Evolutionary conservation across 139 green algal genomes (phyloP), one percentile per base, ranked within the genome.

Genomic region (Tetraselmis striata): DNA sequence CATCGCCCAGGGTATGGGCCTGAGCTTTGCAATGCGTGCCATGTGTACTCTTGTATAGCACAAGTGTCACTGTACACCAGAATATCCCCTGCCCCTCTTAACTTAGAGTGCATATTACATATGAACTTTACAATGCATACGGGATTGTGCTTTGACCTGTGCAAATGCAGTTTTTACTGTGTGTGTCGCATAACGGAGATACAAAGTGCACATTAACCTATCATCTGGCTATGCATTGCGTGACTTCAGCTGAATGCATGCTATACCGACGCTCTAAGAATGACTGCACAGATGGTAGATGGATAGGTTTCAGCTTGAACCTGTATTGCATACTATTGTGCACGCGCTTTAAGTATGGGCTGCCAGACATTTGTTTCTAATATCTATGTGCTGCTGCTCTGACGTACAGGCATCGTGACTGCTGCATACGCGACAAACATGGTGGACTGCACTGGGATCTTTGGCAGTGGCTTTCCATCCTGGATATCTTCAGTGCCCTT

Each of bases 1-100:
- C 23, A 83, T 90, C n/a, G 27, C 94, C 1, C 93, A 97, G 83
- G 90, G 80, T 79, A 77, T 26, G 25, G 1, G 25, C 30, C 58
- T 5, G 5, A 5, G 45, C 45, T 67, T 5, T 67, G 18, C 18
- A 18, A 25, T 67, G 45, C 28, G 25, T 23, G 78, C 24, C 1
- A 26, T n/a, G n/a, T n/a, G n/a, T n/a, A n/a, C n/a, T n/a, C n/a
- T n/a, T n/a, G n/a, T n/a, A n/a, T n/a, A n/a, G n/a, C n/a, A n/a
- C n/a, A n/a, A n/a, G n/a, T n/a, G n/a, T n/a, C n/a, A n/a, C n/a
- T n/a, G n/a, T n/a, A n/a, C n/a, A n/a, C n/a, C n/a, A n/a, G n/a
- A n/a, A n/a, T n/a, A n/a, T n/a, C n/a, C n/a, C n/a, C n/a, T n/a
- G n/a, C n/a, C n/a, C n/a, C n/a, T n/a, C n/a, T n/a, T n/a, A n/a